Conservation (phyloP, 2,329 filamentous ascomycete genomes). For the Penicillium sp. region DNA sequence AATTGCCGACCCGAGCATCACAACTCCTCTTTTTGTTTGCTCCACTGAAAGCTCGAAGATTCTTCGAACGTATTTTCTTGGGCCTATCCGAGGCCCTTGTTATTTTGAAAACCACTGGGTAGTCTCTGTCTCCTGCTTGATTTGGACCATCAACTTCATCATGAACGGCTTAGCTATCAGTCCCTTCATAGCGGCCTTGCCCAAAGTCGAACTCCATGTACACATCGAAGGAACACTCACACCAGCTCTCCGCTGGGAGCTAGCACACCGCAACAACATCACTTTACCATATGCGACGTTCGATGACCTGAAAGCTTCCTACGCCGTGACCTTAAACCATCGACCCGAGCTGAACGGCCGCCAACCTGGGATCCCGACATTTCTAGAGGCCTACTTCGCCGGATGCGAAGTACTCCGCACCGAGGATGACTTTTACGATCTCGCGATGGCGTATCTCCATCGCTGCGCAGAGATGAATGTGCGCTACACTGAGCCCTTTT, state of each 20-base stretch:
- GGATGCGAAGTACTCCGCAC: conserved; percentile 30
- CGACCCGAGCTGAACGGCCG: conserved; percentile 40
- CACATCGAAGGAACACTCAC: conserved; percentile 52
- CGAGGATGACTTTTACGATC: conserved; percentile 43
- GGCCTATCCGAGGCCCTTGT: not conserved
- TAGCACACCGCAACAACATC: conserved; percentile 43
- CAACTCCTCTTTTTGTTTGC: not conserved
- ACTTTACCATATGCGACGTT: conserved; percentile 33
- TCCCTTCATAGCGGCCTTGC: conserved; percentile 40
- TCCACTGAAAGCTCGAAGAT: not conserved
- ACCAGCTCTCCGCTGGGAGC: conserved; percentile 44
- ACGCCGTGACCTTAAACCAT: conserved; percentile 41
- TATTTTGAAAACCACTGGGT: not conserved
- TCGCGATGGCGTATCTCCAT: conserved; percentile 44
- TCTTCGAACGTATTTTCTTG: not conserved
- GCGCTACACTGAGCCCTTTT: conserved; percentile 46
- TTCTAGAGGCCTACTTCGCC: conserved; percentile 36
- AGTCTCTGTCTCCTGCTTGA: not conserved
- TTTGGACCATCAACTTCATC: not conserved
- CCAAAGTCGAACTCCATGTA: conserved; percentile 51
- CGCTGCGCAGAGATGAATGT: conserved; percentile 40
- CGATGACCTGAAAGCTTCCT: conserved; percentile 36
- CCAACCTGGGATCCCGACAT: conserved; percentile 30
- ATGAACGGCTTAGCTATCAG: conserved; percentile 25
- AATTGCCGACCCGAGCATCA: not conserved